A percentile compares a stretch with the other conserved stretches of the same genome.
phyloP scores from a whole-genome alignment of 2,329 filamentous ascomycete genomes.

The Penicillium occitanis region DNA sequence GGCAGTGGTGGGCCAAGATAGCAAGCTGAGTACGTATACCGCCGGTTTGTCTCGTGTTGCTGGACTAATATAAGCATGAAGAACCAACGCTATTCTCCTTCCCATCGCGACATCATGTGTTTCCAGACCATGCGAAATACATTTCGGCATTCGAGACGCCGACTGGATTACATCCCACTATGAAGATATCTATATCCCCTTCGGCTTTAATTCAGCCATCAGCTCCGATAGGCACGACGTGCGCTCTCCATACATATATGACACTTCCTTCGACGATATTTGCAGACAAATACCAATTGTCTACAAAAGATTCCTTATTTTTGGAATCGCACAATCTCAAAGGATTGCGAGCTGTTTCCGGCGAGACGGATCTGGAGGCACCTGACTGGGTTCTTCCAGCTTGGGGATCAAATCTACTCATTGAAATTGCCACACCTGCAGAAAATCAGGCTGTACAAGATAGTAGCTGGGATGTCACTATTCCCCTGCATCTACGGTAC shows the following conservation, averaged over 20 bases:
- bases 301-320: conserved; percentile 61
- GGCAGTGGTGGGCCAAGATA: conserved; percentile 73
- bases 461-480: conserved; percentile 42
- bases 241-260: conserved; percentile 74
- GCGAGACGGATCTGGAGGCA: conserved; percentile 85
- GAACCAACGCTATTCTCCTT: conserved; percentile 81
- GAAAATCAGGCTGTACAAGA: conserved; percentile 9
- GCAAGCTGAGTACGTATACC: conserved; percentile 57
- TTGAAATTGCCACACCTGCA: conserved; percentile 66
- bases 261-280: conserved; percentile 81
- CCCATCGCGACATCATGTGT: conserved; percentile 71
- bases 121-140: conserved; percentile 56
- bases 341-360: conserved; percentile 65
- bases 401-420: conserved; percentile 78
- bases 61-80: conserved; percentile 28
- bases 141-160: conserved; percentile 65
- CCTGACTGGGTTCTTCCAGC: conserved; percentile 72
- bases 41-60: neutral
- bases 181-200: conserved; percentile 64
- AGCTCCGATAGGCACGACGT: conserved; percentile 53
- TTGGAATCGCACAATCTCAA: conserved; percentile 76
- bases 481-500: conserved; percentile 87
- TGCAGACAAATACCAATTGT: conserved; percentile 81
- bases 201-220: conserved; percentile 51
- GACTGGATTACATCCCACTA: conserved; percentile 78